A percentile compares a stretch with the other conserved stretches of the same genome.
Conservation (phyloP, 148 eudicot species). For the Cornus kousa region DNA sequence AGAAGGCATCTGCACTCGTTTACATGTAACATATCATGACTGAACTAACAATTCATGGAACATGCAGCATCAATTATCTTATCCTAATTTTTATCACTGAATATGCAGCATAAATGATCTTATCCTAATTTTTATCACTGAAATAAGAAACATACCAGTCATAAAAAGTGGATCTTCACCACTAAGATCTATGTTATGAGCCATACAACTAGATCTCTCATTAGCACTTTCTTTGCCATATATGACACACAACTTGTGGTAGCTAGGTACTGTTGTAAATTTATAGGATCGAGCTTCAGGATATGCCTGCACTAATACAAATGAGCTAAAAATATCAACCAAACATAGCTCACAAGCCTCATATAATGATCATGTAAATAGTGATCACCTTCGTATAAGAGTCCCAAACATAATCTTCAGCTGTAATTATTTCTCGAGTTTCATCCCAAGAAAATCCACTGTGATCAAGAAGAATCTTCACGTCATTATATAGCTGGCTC, state of each 20-base stretch:
- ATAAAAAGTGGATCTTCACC: not conserved
- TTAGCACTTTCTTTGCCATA: slow-evolving; percentile 5
- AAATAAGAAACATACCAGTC: not conserved
- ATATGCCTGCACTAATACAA: slow-evolving; percentile 5
- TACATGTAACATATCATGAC: not conserved
- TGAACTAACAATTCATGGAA: not conserved
- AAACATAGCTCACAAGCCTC: not conserved
- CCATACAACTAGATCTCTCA: slow-evolving; percentile 1
- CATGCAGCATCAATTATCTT: not conserved
- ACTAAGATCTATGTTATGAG: slow-evolving; percentile 1
- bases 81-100: not conserved
- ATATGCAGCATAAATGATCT: not conserved
- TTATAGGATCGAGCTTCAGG: slow-evolving; percentile 14
- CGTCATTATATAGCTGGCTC: slow-evolving; percentile 11
- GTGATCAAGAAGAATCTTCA: slow-evolving; percentile 5
- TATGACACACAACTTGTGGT: slow-evolving; percentile 13
- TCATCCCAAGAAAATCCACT: slow-evolving; percentile 16
- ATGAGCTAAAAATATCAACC: slow-evolving; percentile 5
- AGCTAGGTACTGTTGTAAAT: slow-evolving; percentile 9
- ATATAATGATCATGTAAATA: not conserved
- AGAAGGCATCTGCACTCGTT: not conserved
- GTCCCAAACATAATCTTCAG: slow-evolving; percentile 13
- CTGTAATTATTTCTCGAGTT: slow-evolving; percentile 15
- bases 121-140: not conserved
- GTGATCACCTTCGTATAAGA: slow-evolving; percentile 9